Evolutionary conservation across 495 filamentous ascomycete genomes (phyloP), one percentile per base, ranked within the genome.

Genomic region (Parathielavia appendiculata): DNA sequence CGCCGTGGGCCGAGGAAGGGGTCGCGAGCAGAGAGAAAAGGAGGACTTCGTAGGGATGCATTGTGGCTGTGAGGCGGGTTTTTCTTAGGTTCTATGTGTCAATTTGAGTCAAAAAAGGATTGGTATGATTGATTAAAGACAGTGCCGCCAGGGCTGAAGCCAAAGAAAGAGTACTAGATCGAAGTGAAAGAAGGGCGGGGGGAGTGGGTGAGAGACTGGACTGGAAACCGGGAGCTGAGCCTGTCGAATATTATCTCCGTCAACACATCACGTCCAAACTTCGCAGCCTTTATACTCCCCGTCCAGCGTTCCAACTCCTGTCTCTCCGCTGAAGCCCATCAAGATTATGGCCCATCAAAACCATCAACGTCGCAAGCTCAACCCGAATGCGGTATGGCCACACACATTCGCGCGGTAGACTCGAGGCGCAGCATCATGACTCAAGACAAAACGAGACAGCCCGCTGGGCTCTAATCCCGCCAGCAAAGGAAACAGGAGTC

Each of bases 1-100:
- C 68, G 60, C 80, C 80, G 59, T 83, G 80, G 11, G 67, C 68
- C 16, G 72, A 66, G 56, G 66, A 56, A 32, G 55, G 57, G 32
- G 52, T 44, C 43, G 65, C 65, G 41, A 76, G 59, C 51, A 69
- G 55, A 45, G 68, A 50, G 26, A 72, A 58, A 19, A 59, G 48
- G 38, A 68, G 43, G 49, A 66, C 39, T 22, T 62, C 48, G 23
- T 63, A 66, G 61, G 66, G 62, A 48, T 64, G 68, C 73, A 76
- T 76, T 26, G 1, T 62, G 58, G 17, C 51, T 20, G 57, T 16
- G 46, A 52, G 46, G 12, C 20, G 45, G 36, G 30, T 41, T 14
- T 10, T 11, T 41, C 5, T 10, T 11, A 8, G 13, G 12, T 22
- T 38, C n/a, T 14, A 32, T 26, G 22, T 34, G 34, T 35, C 1